Evolutionary conservation across 805 yeast genomes (phyloP), one percentile per base, ranked within the genome.

Genomic region (Priceomyces fermenticarens): DNA sequence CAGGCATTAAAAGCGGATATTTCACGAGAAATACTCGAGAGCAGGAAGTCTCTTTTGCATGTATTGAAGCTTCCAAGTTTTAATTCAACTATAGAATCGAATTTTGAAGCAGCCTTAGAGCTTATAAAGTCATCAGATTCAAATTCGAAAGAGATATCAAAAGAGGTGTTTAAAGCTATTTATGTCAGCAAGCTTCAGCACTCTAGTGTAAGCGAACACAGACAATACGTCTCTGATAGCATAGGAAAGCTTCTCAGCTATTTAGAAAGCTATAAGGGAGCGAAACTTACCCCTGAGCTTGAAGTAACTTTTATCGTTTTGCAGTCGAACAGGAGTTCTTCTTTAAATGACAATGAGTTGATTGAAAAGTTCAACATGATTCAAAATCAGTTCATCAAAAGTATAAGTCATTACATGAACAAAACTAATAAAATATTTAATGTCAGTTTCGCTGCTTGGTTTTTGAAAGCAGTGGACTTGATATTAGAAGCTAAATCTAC

Each of bases 21-120:
- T 20, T 30, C 35, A 11, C 16, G 27, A 10, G 30, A 31, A 3
- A 44, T 34, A 15, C 23, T 47, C 0, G 23, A 39, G 0, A 17
- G 57, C 11, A 45, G 56, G 26, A 41, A 47, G 2, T 45, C 65
- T 2, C 51, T 80, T n/a, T 20, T 46, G 3, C 73, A 72, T 41
- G 47, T 80, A 10, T 54, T 80, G 23, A 51, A 55, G 8, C 65
- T 72, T 8, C 85, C 87, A 5, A 75, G 85, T 0, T 76, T 70
- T 52, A 77, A 64, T 49, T 73, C 87, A 0, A 48, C 52, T 1
- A 47, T 83, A 10, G 90, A 83, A 54, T 54, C 61, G 0, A 65
- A 76, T 33, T 49, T 67, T 25, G 36, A 50, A 1, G 35, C 39
- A 0, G 39, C 69, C 3, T 45, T 56, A 5, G 38, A 36, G 4